Conservation (phyloP, 768 basidiomycete species). For the Termitomyces sp. region DNA sequence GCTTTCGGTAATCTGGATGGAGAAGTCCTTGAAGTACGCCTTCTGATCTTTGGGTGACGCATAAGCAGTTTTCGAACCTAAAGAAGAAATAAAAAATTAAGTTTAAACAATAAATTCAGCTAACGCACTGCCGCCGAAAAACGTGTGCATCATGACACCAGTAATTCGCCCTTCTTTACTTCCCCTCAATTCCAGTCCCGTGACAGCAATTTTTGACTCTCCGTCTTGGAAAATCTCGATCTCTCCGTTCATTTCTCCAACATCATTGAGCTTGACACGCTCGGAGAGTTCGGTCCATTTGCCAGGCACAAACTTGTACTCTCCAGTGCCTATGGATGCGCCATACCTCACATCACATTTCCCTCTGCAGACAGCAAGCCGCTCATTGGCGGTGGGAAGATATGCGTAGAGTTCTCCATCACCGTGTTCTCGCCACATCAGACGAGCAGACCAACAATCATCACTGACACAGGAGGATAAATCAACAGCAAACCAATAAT, state of each 20-base stretch:
- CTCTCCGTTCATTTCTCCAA: conserved; percentile 48
- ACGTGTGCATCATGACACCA: conserved; percentile 20
- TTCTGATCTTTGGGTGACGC: conserved; percentile 4
- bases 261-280: conserved; percentile 53
- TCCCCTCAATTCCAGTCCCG: conserved; percentile 5
- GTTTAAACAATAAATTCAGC: not conserved
- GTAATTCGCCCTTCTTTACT: conserved; percentile 14
- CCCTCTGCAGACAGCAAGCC: conserved; percentile 36
- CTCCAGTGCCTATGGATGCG: conserved; percentile 42
- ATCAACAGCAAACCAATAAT: not conserved
- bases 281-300: conserved; percentile 46
- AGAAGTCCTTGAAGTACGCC: conserved; percentile 8
- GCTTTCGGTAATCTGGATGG: not conserved
- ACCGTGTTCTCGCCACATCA: conserved; percentile 62
- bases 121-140: conserved; percentile 17
- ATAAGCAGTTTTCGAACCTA: conserved; percentile 4
- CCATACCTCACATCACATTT: conserved; percentile 35
- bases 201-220: not conserved
- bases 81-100: not conserved
- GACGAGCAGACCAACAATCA: conserved; percentile 55
- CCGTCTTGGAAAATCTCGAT: conserved; percentile 45
- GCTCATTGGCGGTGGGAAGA: conserved; percentile 39
- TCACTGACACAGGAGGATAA: conserved; percentile 23
- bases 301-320: conserved; percentile 42
- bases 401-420: conserved; percentile 66